Base-by-base conservation (phyloP, 257 asterid genomes). In the Capsicum rhomboideum region DNA sequence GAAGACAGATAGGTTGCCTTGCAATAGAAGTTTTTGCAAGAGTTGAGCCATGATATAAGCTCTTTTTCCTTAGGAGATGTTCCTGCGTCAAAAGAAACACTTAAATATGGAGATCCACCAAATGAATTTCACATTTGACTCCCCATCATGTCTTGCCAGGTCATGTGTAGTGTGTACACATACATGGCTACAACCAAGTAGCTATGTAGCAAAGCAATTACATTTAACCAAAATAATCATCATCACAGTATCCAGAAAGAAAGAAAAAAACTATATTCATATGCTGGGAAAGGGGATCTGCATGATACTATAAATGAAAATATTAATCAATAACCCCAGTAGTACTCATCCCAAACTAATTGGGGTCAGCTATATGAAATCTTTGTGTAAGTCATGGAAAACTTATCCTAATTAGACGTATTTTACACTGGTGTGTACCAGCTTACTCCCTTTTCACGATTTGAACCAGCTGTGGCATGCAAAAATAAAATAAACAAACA, bases 71-170 rank as follows among this genome's bases (percentile, higher is more conserved):
- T 90, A 84, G 90, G 68, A 90, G 89, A 90, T 82, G 93, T 88
- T 89, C 98, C 98, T 93, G 97, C 96, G 93, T 90, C 93, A 93
- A 95, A 93, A 91, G 90, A 95, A 92, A 92, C 87, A 83, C 93
- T 92, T 93, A 90, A 91, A 90, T 77, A 87, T 68, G 85, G 87
- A 89, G 87, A 80, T 84, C 91, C 85, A 82, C 85, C 46, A 13
- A 81, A 28, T 78, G 88, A 72, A 68, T 88, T 83, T 85, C 64
- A 82, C 86, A 87, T 49, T 84, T 61, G 74, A 55, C 54, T 34
- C 78, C 68, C 64, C 79, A 31, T 71, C 75, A 69, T 42, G 49
- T 69, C 18, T 29, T 20, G 50, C 31, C 18, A 80, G 56, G 61
- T 78, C 21, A 31, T 1, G 82, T 12, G 40, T 34, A 34, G n/a